Evolutionary conservation across 2,329 filamentous ascomycete species (phyloP).

Genomic region (Claviceps digitariae): DNA sequence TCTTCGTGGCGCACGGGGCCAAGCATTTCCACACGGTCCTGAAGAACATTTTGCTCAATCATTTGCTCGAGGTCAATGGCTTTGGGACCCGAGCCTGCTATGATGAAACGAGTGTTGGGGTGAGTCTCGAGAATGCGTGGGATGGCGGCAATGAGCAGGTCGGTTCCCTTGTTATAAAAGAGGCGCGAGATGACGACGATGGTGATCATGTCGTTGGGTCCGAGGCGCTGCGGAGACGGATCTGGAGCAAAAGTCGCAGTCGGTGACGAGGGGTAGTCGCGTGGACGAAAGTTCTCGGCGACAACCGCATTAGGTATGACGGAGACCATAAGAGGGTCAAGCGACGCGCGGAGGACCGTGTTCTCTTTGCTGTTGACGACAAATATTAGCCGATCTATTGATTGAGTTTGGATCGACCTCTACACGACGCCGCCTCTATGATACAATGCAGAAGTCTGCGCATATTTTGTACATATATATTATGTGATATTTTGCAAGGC

Average conservation of each 20-base stretch:
- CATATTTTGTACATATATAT: too few species aligned
- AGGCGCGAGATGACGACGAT: constrained; percentile 95
- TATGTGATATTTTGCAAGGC: neutral
- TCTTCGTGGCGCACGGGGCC: constrained; percentile 91
- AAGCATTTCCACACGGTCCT: constrained; percentile 85
- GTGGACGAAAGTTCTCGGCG: constrained; percentile 82
- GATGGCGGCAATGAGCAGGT: constrained; percentile 90
- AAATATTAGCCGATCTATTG: too few species aligned
- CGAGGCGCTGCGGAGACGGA: constrained; percentile 52
- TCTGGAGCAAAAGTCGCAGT: constrained; percentile 25
- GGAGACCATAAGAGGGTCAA: constrained; percentile 94
- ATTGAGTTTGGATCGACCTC: too few species aligned
- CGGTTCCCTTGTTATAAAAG: constrained; percentile 98
- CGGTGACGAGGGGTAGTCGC: constrained; percentile 25
- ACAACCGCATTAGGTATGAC: constrained; percentile 97
- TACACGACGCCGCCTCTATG: too few species aligned
- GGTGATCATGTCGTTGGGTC: constrained; percentile 76
- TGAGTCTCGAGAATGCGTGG: constrained; percentile 81
- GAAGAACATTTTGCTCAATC: constrained; percentile 86
- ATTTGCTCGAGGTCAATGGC: constrained; percentile 97
- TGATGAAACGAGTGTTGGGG: constrained; percentile 90
- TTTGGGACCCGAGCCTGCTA: constrained; percentile 89
- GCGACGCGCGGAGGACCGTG: constrained; percentile 81
- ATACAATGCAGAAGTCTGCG: too few species aligned
- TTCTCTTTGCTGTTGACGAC: constrained; percentile 69